A percentile compares a stretch with the other conserved stretches of the same genome.
These are phyloP conservation scores for Aspergillus olivimuriae DNA, from an alignment of 495 filamentous ascomycete genomes.

Conservation along the genomic window DNA sequence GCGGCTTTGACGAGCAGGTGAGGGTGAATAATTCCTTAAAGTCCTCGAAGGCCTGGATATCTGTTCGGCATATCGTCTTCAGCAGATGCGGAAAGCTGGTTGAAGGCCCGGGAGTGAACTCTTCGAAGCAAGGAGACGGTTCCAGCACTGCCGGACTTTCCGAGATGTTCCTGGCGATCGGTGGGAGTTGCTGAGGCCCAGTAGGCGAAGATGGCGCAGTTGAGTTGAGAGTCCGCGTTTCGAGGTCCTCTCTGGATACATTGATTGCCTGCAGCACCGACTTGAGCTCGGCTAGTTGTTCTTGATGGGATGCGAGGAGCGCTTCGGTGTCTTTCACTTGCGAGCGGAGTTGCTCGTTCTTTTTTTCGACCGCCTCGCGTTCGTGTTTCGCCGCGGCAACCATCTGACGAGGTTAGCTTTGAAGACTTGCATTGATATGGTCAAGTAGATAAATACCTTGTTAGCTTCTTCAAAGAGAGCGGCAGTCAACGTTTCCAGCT, in stretches of 20 bases:
- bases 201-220: slow-evolving; percentile 66
- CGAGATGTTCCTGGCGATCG: slow-evolving; percentile 14
- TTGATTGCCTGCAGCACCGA: slow-evolving; percentile 83
- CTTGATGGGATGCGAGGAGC: slow-evolving; percentile 83
- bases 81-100: slow-evolving; percentile 80
- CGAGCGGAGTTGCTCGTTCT: slow-evolving; percentile 70
- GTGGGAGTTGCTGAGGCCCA: slow-evolving; percentile 18
- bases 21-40: slow-evolving; percentile 71
- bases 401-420: slow-evolving; percentile 54
- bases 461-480: slow-evolving; percentile 96
- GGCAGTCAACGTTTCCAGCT: slow-evolving; percentile 82
- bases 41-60: slow-evolving; percentile 74
- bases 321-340: slow-evolving; percentile 79
- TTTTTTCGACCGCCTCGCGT: slow-evolving; percentile 66
- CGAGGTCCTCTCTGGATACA: slow-evolving; percentile 61
- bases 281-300: slow-evolving; percentile 89
- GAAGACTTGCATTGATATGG: slow-evolving; percentile 14
- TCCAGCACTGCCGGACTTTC: slow-evolving; percentile 15
- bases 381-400: slow-evolving; percentile 73
- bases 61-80: slow-evolving; percentile 73
- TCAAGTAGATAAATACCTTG: slow-evolving; percentile 40
- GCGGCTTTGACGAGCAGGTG: slow-evolving; percentile 53
- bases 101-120: slow-evolving; percentile 69
- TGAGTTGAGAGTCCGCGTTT: slow-evolving; percentile 48
- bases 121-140: slow-evolving; percentile 32